phyloP scores from a whole-genome alignment of 768 basidiomycete species.

The Xerocomellus amylosporus region DNA sequence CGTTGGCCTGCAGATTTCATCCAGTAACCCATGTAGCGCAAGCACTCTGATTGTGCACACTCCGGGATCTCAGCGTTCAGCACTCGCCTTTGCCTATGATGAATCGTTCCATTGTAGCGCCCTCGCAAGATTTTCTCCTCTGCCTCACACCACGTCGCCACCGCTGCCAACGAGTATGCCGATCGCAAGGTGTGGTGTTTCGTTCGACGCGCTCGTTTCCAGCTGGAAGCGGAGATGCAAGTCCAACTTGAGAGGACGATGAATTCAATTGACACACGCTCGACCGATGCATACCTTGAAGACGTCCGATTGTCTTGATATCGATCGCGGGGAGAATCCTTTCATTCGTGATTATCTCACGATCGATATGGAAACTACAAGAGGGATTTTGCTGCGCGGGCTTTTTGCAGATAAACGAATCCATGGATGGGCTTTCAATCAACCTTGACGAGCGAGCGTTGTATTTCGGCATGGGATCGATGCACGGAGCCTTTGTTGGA shows the following conservation, averaged over 20 bases:
- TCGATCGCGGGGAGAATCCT: too few relatives aligned
- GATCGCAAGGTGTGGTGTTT: background rate
- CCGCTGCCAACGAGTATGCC: background rate
- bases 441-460: too few relatives aligned
- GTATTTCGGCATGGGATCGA: too few relatives aligned
- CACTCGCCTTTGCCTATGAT: too few relatives aligned
- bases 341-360: too few relatives aligned
- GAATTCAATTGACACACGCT: background rate
- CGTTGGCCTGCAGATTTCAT: too few relatives aligned
- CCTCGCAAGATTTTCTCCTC: background rate
- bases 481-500: too few relatives aligned
- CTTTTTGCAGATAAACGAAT: background rate
- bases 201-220: background rate
- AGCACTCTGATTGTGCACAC: too few relatives aligned
- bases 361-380: background rate
- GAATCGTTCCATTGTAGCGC: background rate
- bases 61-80: too few relatives aligned
- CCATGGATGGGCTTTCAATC: background rate
- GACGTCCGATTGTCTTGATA: background rate
- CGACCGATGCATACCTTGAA: background rate
- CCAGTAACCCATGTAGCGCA: too few relatives aligned
- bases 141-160: background rate
- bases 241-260: background rate
- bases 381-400: background rate
- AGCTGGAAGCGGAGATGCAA: background rate